phyloP scores from a whole-genome alignment of 106 monocot species.

The Posidonia australis region DNA sequence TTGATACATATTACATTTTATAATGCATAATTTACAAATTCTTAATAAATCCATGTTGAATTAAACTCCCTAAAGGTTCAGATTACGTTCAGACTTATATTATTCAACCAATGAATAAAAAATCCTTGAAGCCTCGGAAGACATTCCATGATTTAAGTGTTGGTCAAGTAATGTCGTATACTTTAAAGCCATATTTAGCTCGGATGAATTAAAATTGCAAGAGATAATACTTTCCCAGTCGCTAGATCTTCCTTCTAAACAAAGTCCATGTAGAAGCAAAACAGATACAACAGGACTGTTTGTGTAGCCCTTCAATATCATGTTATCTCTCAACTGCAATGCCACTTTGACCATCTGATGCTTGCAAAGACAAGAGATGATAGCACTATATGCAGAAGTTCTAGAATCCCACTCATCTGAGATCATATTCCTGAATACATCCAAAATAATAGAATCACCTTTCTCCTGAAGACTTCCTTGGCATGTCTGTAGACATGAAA shows the following conservation, averaged over 20 bases:
- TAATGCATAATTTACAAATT: no score
- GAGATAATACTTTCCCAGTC: constrained; percentile 45
- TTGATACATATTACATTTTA: no score
- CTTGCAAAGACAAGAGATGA: constrained; percentile 71
- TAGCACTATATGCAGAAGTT: constrained; percentile 62
- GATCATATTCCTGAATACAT: constrained; percentile 44
- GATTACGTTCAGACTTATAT: background rate
- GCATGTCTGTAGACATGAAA: background rate
- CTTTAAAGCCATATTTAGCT: constrained; percentile 37
- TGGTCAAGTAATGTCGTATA: constrained; percentile 36
- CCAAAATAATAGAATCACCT: constrained; percentile 21
- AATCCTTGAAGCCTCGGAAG: constrained; percentile 42
- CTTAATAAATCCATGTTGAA: no score
- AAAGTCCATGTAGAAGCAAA: constrained; percentile 65
- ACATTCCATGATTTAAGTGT: constrained; percentile 23
- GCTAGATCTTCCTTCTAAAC: constrained; percentile 39
- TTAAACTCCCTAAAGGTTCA: background rate
- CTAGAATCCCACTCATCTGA: constrained; percentile 51
- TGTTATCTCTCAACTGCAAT: constrained; percentile 58
- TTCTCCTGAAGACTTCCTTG: constrained; percentile 3
- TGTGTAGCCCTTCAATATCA: constrained; percentile 39
- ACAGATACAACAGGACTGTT: constrained; percentile 45
- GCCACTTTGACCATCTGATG: constrained; percentile 58
- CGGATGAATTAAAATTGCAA: constrained; percentile 34
- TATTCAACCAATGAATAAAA: constrained; percentile 35